Evolutionary conservation across 108 stramenopile genomes (phyloP).

Genomic region (Ochromonas danica): DNA sequence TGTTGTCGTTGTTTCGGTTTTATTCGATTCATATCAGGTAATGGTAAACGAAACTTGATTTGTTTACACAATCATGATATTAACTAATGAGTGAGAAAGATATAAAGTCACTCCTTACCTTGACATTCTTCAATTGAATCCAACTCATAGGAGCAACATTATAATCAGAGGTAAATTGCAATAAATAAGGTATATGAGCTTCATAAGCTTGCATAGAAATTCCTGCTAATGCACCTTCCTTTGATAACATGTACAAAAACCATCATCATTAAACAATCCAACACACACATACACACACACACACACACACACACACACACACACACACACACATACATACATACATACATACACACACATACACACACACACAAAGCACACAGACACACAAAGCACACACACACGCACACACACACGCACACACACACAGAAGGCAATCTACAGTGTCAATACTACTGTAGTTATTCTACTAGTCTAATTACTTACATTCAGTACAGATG

Average conservation of each 20-base stretch:
- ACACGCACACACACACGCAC: too few relatives aligned
- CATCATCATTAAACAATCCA: too few relatives aligned
- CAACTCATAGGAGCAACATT: constrained; percentile 55
- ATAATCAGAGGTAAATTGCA: constrained; percentile 56
- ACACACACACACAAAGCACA: too few relatives aligned
- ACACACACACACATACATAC: not conserved
- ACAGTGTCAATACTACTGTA: too few relatives aligned
- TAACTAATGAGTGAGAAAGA: not conserved
- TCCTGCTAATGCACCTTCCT: not conserved
- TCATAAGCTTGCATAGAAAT: constrained; percentile 47
- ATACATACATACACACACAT: too few relatives aligned
- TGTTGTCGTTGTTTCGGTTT: too few relatives aligned
- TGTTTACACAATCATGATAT: too few relatives aligned
- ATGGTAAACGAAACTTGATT: too few relatives aligned
- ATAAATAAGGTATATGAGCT: constrained; percentile 54
- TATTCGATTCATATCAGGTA: too few relatives aligned
- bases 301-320: not conserved
- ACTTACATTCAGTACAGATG: constrained; percentile 39
- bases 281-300: not conserved
- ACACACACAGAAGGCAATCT: too few relatives aligned
- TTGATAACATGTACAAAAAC: not conserved
- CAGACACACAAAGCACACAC: too few relatives aligned
- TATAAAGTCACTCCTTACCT: not conserved
- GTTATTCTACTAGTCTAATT: too few relatives aligned
- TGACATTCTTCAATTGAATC: constrained; percentile 45